Evolutionary conservation across 345 rosid species (phyloP), one percentile per base, ranked within the genome.

Genomic region (Aquilaria malaccensis): DNA sequence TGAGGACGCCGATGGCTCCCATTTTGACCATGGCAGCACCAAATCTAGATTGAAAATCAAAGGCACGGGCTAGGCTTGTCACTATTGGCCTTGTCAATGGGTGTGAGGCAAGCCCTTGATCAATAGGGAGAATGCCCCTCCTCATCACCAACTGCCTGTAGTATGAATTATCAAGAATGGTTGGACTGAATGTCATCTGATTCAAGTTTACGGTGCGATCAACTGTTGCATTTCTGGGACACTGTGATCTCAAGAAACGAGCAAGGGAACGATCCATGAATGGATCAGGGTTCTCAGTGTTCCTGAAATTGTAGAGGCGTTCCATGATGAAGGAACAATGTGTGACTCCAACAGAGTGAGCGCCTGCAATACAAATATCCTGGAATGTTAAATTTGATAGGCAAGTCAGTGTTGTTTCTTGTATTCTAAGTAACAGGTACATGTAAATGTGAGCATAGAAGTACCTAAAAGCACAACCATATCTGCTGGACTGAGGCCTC

Each of bases 391-490:
- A 37, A 37, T 9, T 37, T 37, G 7, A 9, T 37, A 9, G 43
- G 43, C 43, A 37, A 37, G 6, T 37, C 43, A 37, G 7, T 5
- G 43, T 37, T 37, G 7, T 37, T 37, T 37, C 43, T 37, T 37
- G 11, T 2, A n/a, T 6, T 50, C 22, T 50, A 59, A 58, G 54
- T 2, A 57, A 31, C 15, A 46, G 11, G 52, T 14, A 15, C 3
- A 47, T 4, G 13, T 10, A 56, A 13, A 13, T 49, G 13, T 49
- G 29, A 46, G 3, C 2, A 50, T 49, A 7, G 11, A 50, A 4
- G 56, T 82, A 85, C 91, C 88, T 51, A 85, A 70, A 56, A 88
- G 88, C 68, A 77, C 63, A 64, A 80, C 83, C 82, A 81, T 82
- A 59, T 83, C 90, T 6, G 58, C 43, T 7, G 68, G 46, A 65